These are phyloP conservation scores for Cicer chorassanicum DNA, from an alignment of 306 rosid species.

Conservation along the genomic window DNA sequence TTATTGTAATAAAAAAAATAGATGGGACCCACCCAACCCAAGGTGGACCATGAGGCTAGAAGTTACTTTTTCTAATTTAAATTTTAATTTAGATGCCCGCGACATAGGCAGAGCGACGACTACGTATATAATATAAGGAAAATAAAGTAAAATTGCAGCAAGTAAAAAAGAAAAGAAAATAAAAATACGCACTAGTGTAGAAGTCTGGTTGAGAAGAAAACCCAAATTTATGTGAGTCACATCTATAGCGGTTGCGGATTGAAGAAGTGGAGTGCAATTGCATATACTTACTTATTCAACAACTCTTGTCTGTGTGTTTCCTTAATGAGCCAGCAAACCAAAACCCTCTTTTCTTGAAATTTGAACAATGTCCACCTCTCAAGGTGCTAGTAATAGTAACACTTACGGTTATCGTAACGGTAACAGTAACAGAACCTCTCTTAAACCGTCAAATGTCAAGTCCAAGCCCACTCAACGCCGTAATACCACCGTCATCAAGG, in stretches of 20 bases:
- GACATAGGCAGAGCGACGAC: not conserved
- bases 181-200: not conserved
- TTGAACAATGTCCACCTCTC: conserved; percentile 70
- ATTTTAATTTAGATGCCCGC: not conserved
- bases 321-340: conserved; percentile 47
- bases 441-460: conserved; percentile 62
- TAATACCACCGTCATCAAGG: conserved; percentile 68
- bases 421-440: conserved; percentile 68
- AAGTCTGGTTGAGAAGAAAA: not conserved
- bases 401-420: conserved; percentile 60
- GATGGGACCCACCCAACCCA: conserved; percentile 41
- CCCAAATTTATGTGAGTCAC: conserved; percentile 59
- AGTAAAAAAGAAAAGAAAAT: not conserved
- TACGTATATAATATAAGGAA: not conserved
- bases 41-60: conserved; percentile 17
- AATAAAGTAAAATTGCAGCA: not conserved
- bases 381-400: conserved; percentile 47
- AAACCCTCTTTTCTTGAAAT: conserved; percentile 1
- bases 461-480: conserved; percentile 83
- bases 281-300: not conserved
- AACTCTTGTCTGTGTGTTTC: not conserved
- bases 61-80: conserved; percentile 10
- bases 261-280: not conserved
- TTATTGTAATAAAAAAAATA: not conserved
- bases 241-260: conserved; percentile 51